These are phyloP conservation scores for Colletotrichum lupini DNA, from an alignment of 2,329 filamentous ascomycete species.

Conservation along the genomic window DNA sequence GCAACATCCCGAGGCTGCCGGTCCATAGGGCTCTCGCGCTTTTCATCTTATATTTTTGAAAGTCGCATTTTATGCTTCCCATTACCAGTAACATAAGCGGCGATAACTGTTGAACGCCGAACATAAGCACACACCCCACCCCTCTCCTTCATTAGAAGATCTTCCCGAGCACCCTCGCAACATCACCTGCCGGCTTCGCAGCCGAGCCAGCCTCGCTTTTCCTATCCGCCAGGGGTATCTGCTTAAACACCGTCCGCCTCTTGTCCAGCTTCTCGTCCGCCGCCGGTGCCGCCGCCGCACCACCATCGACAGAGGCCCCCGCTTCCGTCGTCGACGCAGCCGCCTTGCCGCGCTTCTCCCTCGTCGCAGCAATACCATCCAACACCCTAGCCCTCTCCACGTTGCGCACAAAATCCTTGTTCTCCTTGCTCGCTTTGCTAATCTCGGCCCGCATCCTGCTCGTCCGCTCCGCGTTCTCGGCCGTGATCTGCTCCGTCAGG, in stretches of 20 bases:
- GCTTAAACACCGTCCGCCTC: conserved; percentile 70
- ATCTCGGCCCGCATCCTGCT: conserved; percentile 84
- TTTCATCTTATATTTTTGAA: background rate
- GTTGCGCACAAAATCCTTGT: conserved; percentile 83
- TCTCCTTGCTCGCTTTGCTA: conserved; percentile 79
- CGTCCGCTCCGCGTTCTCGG: conserved; percentile 83
- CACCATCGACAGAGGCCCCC: conserved; percentile 37
- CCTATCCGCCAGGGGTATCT: conserved; percentile 69
- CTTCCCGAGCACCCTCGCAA: conserved; percentile 71
- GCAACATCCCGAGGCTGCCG: background rate
- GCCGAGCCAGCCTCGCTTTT: conserved; percentile 53
- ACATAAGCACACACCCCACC: background rate
- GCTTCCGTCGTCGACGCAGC: conserved; percentile 40
- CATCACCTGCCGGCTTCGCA: conserved; percentile 65
- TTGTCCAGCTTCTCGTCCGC: conserved; percentile 40
- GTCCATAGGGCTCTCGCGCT: background rate
- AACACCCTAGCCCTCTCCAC: conserved; percentile 84
- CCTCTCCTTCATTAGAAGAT: conserved; percentile 62
- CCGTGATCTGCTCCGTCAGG: conserved; percentile 80
- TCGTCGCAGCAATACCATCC: conserved; percentile 76
- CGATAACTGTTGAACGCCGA: background rate
- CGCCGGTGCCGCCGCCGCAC: no score
- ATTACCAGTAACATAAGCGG: background rate
- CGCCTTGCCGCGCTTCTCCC: conserved; percentile 54
- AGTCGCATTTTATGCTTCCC: background rate